Evolutionary conservation across 2,329 filamentous ascomycete species (phyloP), one percentile per base, ranked within the genome.

Genomic region (Karstenula rhodostoma): DNA sequence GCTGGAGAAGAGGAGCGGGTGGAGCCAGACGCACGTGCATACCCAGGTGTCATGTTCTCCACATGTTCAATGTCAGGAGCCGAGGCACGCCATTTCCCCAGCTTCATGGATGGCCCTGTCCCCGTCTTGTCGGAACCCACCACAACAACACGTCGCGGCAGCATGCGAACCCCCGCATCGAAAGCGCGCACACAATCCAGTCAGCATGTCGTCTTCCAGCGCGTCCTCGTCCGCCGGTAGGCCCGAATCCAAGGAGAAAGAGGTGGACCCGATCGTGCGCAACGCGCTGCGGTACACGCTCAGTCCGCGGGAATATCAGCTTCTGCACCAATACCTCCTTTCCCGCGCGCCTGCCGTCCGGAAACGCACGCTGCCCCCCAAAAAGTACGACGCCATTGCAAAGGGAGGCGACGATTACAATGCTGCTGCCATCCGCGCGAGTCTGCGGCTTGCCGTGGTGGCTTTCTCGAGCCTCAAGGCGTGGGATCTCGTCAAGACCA

Each of bases 251-350:
- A 70, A 85, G 60, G 90, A 94, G 23, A 69, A 29, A 15, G 37
- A 40, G 37, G 17, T 85, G 61, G 90, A 94, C 67, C 90, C 91
- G 5, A 85, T 96, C 64, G 84, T 96, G 58, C 91, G 92, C 78
- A 96, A 95, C 77, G 89, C 92, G 46, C 84, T 97, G 60, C 90
- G 93, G 67, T 94, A 97, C 79, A 95, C 91, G 59, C 78, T 89
- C 56, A 93, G 94, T 74, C 89, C 92, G 44, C 88, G 90, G 77
- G 94, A 97, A 77, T 97, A 97, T 78, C 89, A 92, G 67, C 82
- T 90, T 1, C 86, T 97, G 19, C 93, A 97, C 78, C 89, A 90
- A 72, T 93, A 94, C 73, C 85, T 96, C 56, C 84, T 95, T 53
- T 93, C 91, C 62, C 88, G 90, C 49, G 90, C 91, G 5, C 79